phyloP scores from a whole-genome alignment of 305 asterid species.

The Salvia sclarea region DNA sequence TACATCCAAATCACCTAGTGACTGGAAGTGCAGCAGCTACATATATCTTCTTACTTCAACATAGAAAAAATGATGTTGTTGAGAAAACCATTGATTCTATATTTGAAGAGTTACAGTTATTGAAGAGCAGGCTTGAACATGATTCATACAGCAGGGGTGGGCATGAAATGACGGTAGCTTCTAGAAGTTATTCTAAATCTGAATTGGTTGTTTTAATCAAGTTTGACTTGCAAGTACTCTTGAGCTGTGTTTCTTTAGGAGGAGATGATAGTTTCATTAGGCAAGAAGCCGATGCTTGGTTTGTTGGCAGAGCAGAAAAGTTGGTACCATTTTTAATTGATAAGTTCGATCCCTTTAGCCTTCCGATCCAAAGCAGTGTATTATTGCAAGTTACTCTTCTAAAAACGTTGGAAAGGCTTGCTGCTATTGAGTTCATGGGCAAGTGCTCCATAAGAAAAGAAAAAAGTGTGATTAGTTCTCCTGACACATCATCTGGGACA shows the following conservation, averaged over 20 bases:
- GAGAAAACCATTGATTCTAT: constrained; percentile 64
- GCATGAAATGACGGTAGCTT: constrained; percentile 37
- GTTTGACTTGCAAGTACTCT: constrained; percentile 75
- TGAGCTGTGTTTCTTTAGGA: constrained; percentile 62
- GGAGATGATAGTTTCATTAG: constrained; percentile 49
- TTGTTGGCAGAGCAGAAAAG: constrained; percentile 63
- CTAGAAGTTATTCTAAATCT: constrained; percentile 50
- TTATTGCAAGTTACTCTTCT: constrained; percentile 75
- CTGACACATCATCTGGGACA: constrained; percentile 42
- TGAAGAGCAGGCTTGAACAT: constrained; percentile 54
- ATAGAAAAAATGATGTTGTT: constrained; percentile 70
- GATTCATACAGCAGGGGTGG: constrained; percentile 44
- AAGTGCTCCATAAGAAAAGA: constrained; percentile 59
- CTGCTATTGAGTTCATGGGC: constrained; percentile 64
- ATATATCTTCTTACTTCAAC: constrained; percentile 88
- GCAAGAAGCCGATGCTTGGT: constrained; percentile 49
- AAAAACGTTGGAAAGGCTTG: constrained; percentile 69
- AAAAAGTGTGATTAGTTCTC: constrained; percentile 40
- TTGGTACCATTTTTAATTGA: constrained; percentile 51
- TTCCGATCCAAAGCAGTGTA: constrained; percentile 55
- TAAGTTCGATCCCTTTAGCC: constrained; percentile 62
- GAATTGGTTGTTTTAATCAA: constrained; percentile 72
- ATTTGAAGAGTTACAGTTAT: constrained; percentile 72
- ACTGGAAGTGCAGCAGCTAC: constrained; percentile 95
- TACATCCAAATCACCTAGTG: constrained; percentile 97